Conservation (phyloP, 768 basidiomycete species). For the Gelatoporia subvermispora region DNA sequence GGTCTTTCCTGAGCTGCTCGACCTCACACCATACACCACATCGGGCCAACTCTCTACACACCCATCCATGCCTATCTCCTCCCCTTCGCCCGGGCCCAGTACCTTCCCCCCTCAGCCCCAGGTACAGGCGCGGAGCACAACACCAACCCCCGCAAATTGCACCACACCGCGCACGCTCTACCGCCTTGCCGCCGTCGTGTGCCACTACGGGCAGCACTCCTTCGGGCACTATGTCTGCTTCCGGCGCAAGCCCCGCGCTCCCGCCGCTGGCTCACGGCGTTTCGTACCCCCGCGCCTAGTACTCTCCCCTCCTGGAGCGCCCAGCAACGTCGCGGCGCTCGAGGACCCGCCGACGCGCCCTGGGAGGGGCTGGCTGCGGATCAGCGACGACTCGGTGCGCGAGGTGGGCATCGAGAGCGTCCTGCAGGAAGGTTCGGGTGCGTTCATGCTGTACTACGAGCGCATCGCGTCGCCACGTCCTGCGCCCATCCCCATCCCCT, state of each 20-base stretch:
- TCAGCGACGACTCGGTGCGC: slow-evolving; percentile 79
- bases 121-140: slow-evolving; percentile 38
- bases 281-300: slow-evolving; percentile 33
- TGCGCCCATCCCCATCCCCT: neutral
- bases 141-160: slow-evolving; percentile 52
- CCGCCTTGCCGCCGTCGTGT: slow-evolving; percentile 79
- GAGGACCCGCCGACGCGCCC: slow-evolving; percentile 31
- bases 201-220: slow-evolving; percentile 89
- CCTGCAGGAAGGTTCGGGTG: slow-evolving; percentile 67
- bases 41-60: slow-evolving; percentile 69
- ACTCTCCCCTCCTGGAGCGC: slow-evolving; percentile 43
- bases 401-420: slow-evolving; percentile 75
- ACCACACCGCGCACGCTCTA: slow-evolving; percentile 67
- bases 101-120: slow-evolving; percentile 13
- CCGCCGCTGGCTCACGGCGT: slow-evolving; percentile 33
- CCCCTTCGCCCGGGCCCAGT: slow-evolving; percentile 45
- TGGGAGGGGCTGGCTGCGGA: slow-evolving; percentile 78
- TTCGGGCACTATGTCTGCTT: slow-evolving; percentile 95
- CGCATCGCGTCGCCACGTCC: slow-evolving; percentile 35
- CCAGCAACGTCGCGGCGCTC: slow-evolving; percentile 45
- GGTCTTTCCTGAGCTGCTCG: slow-evolving; percentile 81
- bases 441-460: slow-evolving; percentile 96
- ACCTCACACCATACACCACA: slow-evolving; percentile 85
- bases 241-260: slow-evolving; percentile 69
- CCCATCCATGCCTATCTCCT: slow-evolving; percentile 69